Base-by-base conservation (phyloP, 1,284 basidiomycete species). In the Cutaneotrichosporon mucoides region DNA sequence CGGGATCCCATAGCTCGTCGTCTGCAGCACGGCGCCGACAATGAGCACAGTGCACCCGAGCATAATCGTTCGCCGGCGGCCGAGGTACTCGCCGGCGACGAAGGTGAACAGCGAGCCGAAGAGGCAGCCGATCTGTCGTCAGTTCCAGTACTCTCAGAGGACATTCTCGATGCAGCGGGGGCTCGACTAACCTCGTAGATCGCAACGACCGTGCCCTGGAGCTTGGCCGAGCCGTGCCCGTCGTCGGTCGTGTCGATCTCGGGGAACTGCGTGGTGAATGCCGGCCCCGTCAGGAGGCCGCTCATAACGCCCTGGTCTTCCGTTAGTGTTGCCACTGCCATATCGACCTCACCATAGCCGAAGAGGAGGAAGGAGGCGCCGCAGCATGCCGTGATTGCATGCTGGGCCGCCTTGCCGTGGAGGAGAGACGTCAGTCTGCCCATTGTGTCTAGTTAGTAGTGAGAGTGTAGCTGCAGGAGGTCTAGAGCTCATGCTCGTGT, bases 221-320 rank as follows among this genome's bases (percentile, higher is more conserved):
- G 55, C 49, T 47, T 57, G 15, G 71, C 55, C 13, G 69, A 62
- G 37, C 66, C 66, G 11, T 34, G 53, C 5, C 33, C 56, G 11
- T 45, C 59, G 8, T 48, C 49, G 11, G 61, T 62, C 10, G 59
- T 61, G 45, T 66, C 66, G 24, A 65, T 65, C 42, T 59, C 46
- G 4, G 58, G 53, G 42, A 66, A 70, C 51, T 62, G 61, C 9
- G 36, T 10, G 34, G 60, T 61, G 49, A 68, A 70, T 5, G 65
- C 60, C 1, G 37, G 12, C 8, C 66, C 65, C 11, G 73, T 75
- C 13, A 76, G 60, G 7, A 79, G 66, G n/a, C 73, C 73, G 24
- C 67, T 68, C 73, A 79, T 78, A 46, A 79, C 76, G 53, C 77
- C 77, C 59, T 79, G 77, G 61, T 79, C 76, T 40, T 36, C 9